These are phyloP conservation scores for Letharia columbiana DNA, from an alignment of 495 filamentous ascomycete species.

Conservation along the genomic window DNA sequence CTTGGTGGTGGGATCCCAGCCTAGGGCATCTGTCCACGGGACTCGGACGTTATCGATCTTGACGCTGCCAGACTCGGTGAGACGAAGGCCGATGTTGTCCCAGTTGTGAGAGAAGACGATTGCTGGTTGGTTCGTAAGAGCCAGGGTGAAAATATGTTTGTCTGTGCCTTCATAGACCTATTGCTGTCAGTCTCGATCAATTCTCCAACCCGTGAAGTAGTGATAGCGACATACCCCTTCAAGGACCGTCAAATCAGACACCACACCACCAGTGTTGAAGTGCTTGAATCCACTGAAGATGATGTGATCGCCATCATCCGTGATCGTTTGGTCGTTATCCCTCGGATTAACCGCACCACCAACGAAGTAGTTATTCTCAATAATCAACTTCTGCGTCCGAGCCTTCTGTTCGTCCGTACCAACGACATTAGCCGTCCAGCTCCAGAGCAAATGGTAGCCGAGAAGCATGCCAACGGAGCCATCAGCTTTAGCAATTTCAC, in stretches of 20 bases:
- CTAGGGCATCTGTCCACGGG: conserved; percentile 50
- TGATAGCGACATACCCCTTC: conserved; percentile 36
- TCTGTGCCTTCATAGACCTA: conserved; percentile 41
- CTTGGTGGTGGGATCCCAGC: conserved; percentile 43
- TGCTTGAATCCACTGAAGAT: conserved; percentile 51
- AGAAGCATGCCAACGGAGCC: conserved; percentile 53
- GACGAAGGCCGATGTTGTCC: conserved; percentile 51
- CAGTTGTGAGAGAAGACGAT: conserved; percentile 52
- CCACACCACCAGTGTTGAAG: conserved; percentile 55
- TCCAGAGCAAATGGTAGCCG: conserved; percentile 56
- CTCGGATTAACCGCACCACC: conserved; percentile 56
- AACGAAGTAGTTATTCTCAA: conserved; percentile 52
- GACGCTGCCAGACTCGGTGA: conserved; percentile 52
- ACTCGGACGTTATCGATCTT: conserved; percentile 47
- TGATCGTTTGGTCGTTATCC: conserved; percentile 49
- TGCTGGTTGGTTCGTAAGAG: conserved; percentile 43
- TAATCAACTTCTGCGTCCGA: conserved; percentile 43
- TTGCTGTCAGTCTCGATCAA: background rate
- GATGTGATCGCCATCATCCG: conserved; percentile 40
- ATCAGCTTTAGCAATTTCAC: conserved; percentile 51
- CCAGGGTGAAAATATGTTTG: conserved; percentile 51
- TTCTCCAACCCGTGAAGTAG: background rate
- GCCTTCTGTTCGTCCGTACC: conserved; percentile 48
- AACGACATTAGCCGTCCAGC: conserved; percentile 46
- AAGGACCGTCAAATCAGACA: conserved; percentile 54